A percentile compares a stretch with the other conserved stretches of the same genome.
Evolutionary conservation across 106 monocot species (phyloP).

Genomic region (Hemerocallis citrina): DNA sequence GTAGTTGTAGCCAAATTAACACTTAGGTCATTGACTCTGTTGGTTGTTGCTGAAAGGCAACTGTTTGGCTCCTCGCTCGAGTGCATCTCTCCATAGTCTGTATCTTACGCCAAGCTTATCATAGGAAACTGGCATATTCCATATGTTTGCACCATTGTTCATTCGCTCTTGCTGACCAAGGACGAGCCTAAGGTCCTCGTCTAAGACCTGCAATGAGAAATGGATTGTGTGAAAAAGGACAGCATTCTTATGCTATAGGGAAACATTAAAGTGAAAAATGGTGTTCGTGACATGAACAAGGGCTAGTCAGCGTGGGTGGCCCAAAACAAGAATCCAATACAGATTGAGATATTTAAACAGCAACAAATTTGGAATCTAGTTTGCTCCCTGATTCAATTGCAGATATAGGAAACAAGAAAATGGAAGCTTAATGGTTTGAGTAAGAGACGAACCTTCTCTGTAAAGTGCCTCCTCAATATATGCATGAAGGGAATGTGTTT

Average conservation of each 20-base stretch:
- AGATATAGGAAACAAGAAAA: neutral
- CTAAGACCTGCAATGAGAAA: constrained; percentile 53
- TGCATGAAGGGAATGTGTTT: constrained; percentile 69
- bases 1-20: too few species aligned
- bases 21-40: too few species aligned
- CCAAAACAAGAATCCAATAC: too few species aligned
- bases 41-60: constrained; percentile 56
- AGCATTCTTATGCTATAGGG: neutral
- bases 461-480: constrained; percentile 71
- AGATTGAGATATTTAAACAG: too few species aligned
- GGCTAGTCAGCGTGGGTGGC: too few species aligned
- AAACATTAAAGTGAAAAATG: neutral
- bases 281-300: too few species aligned
- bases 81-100: constrained; percentile 75
- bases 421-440: neutral
- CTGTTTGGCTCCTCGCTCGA: constrained; percentile 51
- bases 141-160: constrained; percentile 86
- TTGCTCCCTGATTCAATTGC: too few species aligned
- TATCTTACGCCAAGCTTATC: constrained; percentile 91
- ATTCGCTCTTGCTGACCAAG: constrained; percentile 91
- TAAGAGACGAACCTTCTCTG: constrained; percentile 79
- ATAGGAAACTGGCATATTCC: constrained; percentile 88
- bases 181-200: constrained; percentile 90
- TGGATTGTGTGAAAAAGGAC: neutral
- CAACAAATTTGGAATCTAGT: too few species aligned